Percentiles rank a stretch among this genome's conserved stretches.
Evolutionary conservation across 257 asterid genomes (phyloP).

Genomic region (Ilex asprella): DNA sequence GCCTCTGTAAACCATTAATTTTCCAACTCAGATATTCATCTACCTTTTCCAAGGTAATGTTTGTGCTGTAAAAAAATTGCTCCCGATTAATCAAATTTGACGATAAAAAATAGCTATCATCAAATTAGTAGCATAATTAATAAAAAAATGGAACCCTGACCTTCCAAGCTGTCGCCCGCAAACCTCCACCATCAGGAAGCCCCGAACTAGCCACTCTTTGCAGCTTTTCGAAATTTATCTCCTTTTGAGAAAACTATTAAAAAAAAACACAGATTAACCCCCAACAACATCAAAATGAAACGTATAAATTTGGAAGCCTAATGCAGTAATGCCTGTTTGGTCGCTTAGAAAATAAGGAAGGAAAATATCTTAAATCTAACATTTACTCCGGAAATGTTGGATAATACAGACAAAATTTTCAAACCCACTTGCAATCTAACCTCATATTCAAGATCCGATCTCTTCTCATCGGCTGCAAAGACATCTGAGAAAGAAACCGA

Average conservation of each 20-base stretch:
- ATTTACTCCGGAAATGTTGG: too few relatives aligned
- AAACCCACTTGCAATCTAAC: neutral
- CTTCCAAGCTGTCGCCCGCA: constrained; percentile 23
- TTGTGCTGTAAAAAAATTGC: too few relatives aligned
- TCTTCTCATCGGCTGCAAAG: constrained; percentile 6
- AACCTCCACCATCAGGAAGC: constrained; percentile 17
- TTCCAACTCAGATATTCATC: too few relatives aligned
- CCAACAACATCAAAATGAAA: neutral
- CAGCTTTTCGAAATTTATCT: constrained; percentile 16
- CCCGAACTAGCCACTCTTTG: constrained; percentile 21
- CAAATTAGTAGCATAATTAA: too few relatives aligned
- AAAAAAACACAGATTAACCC: neutral
- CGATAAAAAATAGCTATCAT: too few relatives aligned
- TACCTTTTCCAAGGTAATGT: too few relatives aligned
- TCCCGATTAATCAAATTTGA: too few relatives aligned
- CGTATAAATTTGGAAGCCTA: too few relatives aligned
- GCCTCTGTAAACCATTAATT: too few relatives aligned
- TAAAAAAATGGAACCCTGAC: neutral
- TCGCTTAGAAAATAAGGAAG: neutral
- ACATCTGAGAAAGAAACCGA: neutral
- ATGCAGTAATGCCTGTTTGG: too few relatives aligned
- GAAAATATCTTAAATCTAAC: too few relatives aligned
- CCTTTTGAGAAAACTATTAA: constrained; percentile 11
- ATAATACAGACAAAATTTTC: too few relatives aligned
- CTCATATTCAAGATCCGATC: constrained; percentile 21